Evolutionary conservation across 257 asterid genomes (phyloP).

Genomic region (Lantana camara): DNA sequence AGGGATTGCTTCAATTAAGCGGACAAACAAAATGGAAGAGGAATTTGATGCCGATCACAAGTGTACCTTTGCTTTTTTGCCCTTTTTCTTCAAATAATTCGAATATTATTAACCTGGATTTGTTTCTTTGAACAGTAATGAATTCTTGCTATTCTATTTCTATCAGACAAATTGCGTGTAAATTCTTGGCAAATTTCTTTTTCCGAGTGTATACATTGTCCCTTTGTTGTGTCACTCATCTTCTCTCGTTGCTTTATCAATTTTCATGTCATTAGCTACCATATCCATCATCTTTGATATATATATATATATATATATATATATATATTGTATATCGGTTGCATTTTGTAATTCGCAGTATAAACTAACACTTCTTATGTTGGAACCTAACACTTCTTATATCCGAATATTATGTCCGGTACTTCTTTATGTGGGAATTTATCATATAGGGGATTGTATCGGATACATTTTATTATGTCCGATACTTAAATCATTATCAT

Average conservation of each 20-base stretch:
- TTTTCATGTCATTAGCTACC: neutral
- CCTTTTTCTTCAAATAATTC: constrained; percentile 21
- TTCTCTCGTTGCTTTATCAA: neutral
- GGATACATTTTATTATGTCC: no score
- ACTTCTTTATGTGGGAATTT: no score
- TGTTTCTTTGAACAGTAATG: constrained; percentile 18
- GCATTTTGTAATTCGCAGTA: no score
- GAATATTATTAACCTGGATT: constrained; percentile 8
- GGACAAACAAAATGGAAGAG: neutral
- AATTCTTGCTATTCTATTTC: constrained; percentile 11
- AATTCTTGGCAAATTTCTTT: constrained; percentile 6
- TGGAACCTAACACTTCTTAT: no score
- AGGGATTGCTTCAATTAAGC: neutral
- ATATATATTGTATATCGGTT: no score
- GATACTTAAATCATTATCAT: no score
- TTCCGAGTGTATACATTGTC: neutral
- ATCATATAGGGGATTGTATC: no score
- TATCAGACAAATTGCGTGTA: constrained; percentile 3
- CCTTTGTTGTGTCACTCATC: constrained; percentile 25
- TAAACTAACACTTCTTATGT: no score
- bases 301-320: no score
- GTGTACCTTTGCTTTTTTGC: neutral
- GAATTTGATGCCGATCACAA: constrained; percentile 18
- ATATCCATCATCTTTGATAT: neutral
- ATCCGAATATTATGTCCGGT: no score